Conservation (phyloP, 2,329 filamentous ascomycete genomes). For the Xylaria sp. region DNA sequence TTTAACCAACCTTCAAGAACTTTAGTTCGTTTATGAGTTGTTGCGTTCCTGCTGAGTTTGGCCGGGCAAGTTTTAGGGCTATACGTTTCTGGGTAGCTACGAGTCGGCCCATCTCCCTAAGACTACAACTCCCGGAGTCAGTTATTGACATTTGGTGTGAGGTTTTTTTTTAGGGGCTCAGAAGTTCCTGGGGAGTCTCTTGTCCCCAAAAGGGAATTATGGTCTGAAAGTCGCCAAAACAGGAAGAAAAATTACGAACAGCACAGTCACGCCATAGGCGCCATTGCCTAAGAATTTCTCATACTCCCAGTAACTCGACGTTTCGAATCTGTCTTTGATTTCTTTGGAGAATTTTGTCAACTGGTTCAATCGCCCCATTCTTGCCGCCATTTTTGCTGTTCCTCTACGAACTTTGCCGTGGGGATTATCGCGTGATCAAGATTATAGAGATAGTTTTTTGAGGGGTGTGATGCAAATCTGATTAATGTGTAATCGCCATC, state of each 20-base stretch:
- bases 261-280: conserved; percentile 4
- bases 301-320: conserved; percentile 19
- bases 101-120: background rate
- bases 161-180: too few species aligned
- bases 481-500: background rate
- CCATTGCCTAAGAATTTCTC: conserved; percentile 15
- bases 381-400: background rate
- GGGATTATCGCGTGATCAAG: background rate
- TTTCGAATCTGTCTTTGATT: background rate
- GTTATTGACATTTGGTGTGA: too few species aligned
- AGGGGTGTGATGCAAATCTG: background rate
- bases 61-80: conserved; percentile 12
- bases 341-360: background rate
- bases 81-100: conserved; percentile 1
- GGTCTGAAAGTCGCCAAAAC: too few species aligned
- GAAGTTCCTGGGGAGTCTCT: too few species aligned
- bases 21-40: conserved; percentile 6
- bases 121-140: too few species aligned
- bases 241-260: too few species aligned
- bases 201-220: too few species aligned
- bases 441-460: background rate
- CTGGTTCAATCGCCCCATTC: background rate
- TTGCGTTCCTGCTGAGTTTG: fast-evolving
- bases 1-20: conserved; percentile 9
- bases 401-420: background rate